Percentiles rank a stretch among this genome's conserved stretches.
phyloP scores from a whole-genome alignment of 2,329 filamentous ascomycete species.

The Akanthomyces lecanii region DNA sequence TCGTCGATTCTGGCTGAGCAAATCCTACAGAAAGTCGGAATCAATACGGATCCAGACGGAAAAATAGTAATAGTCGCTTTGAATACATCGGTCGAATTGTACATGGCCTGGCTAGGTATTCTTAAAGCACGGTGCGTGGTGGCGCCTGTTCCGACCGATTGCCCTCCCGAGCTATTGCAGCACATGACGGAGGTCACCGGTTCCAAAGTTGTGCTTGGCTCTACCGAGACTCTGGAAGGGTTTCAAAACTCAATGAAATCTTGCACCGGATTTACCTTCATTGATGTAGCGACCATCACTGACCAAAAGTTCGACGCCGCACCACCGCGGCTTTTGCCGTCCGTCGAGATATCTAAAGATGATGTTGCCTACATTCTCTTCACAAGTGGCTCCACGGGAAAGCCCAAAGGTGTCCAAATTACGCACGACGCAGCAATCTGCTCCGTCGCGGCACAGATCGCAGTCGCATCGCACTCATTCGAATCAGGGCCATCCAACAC shows the following conservation, averaged over 20 bases:
- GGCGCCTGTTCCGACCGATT: conserved; percentile 3
- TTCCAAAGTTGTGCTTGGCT: conserved; percentile 4
- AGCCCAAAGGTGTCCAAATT: conserved; percentile 7
- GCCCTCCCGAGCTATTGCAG: conserved; percentile 4
- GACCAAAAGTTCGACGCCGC: neutral
- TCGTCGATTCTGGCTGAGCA: conserved; percentile 1
- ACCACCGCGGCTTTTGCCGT: neutral
- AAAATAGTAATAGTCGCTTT: conserved; percentile 1
- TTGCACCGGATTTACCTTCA: neutral
- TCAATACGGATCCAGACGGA: neutral
- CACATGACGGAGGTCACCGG: conserved; percentile 3
- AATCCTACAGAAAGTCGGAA: conserved; percentile 1
- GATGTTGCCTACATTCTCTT: conserved; percentile 6
- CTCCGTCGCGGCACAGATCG: neutral
- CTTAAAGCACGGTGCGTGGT: conserved; percentile 6
- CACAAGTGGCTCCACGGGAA: conserved; percentile 8
- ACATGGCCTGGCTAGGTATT: conserved; percentile 6
- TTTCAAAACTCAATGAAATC: neutral
- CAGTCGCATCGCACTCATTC: conserved; percentile 1
- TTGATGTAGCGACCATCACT: conserved; percentile 4
- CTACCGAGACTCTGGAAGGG: neutral
- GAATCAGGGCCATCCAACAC: neutral
- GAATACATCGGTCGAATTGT: neutral
- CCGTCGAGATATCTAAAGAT: neutral
- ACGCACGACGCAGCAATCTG: conserved; percentile 2